Evolutionary conservation across 2,329 filamentous ascomycete genomes (phyloP).

Genomic region (Nigrospora sphaerica): DNA sequence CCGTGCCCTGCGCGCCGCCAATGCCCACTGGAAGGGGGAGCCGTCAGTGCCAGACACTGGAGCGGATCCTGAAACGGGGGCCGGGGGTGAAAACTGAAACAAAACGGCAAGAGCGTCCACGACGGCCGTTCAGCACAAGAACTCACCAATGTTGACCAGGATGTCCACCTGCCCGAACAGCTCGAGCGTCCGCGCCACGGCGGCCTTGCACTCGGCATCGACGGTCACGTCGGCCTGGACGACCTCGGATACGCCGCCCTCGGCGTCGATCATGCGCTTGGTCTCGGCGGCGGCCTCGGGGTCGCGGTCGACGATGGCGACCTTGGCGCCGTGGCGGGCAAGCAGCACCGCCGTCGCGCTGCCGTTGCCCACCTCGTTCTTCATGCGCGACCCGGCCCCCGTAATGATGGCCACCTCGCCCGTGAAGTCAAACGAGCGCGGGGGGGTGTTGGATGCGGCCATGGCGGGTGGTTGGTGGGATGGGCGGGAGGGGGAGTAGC

Average conservation of each 20-base stretch:
- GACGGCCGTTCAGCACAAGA: background rate
- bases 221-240: constrained; percentile 16
- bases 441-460: background rate
- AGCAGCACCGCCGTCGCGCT: constrained; percentile 20
- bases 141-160: constrained; percentile 19
- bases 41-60: background rate
- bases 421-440: constrained; percentile 15
- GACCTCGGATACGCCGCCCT: constrained; percentile 15
- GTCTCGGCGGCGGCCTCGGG: constrained; percentile 17
- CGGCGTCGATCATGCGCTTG: constrained; percentile 19
- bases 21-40: constrained; percentile 18
- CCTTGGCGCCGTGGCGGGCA: constrained; percentile 17
- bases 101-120: background rate
- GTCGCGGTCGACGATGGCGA: constrained; percentile 17
- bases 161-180: constrained; percentile 17
- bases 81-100: background rate
- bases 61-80: background rate
- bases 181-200: constrained; percentile 12
- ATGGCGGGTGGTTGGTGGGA: background rate
- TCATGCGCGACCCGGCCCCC: constrained; percentile 21
- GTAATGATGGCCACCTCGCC: constrained; percentile 25
- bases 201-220: constrained; percentile 14
- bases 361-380: constrained; percentile 17
- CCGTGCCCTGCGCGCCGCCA: constrained; percentile 22
- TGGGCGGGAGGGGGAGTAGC: too few relatives aligned